Evolutionary conservation across 2,329 filamentous ascomycete genomes (phyloP).

Genomic region (Macrophomina tecta): DNA sequence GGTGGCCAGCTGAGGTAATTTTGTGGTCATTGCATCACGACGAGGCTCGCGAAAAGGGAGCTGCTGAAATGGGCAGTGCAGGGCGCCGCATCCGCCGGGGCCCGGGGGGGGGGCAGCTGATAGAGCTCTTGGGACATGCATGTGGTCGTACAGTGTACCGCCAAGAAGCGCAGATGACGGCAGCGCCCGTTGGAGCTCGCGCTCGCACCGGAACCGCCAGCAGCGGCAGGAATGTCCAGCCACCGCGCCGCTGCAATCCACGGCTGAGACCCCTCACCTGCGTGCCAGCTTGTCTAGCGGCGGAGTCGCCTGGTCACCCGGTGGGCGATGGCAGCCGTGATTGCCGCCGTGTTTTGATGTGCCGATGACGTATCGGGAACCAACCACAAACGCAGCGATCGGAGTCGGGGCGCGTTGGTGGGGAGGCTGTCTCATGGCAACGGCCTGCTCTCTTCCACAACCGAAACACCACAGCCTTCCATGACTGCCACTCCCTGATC

Average conservation of each 20-base stretch:
- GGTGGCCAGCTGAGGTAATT: slow-evolving; percentile 10
- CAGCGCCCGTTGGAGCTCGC: slow-evolving; percentile 2
- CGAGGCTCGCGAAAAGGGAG: not conserved
- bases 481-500: slow-evolving; percentile 12
- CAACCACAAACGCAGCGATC: slow-evolving; percentile 20
- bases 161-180: slow-evolving; percentile 4
- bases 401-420: slow-evolving; percentile 20
- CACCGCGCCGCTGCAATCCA: slow-evolving; percentile 1
- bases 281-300: not conserved
- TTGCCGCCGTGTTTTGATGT: slow-evolving; percentile 22
- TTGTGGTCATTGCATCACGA: slow-evolving; percentile 24
- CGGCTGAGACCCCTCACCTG: slow-evolving; percentile 13
- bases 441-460: slow-evolving; percentile 19
- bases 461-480: slow-evolving; percentile 25
- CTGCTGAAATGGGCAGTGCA: not conserved
- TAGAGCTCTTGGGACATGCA: not conserved
- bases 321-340: slow-evolving; percentile 25
- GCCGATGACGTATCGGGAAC: slow-evolving; percentile 14
- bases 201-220: not conserved
- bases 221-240: slow-evolving; percentile 2
- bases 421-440: slow-evolving; percentile 27
- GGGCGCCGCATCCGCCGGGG: not conserved
- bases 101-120: slow-evolving; percentile 11
- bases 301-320: slow-evolving; percentile 12
- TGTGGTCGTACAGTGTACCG: slow-evolving; percentile 1